Evolutionary conservation across 257 asterid genomes (phyloP), one percentile per base, ranked within the genome.

Genomic region (Ophiorrhiza pumila): DNA sequence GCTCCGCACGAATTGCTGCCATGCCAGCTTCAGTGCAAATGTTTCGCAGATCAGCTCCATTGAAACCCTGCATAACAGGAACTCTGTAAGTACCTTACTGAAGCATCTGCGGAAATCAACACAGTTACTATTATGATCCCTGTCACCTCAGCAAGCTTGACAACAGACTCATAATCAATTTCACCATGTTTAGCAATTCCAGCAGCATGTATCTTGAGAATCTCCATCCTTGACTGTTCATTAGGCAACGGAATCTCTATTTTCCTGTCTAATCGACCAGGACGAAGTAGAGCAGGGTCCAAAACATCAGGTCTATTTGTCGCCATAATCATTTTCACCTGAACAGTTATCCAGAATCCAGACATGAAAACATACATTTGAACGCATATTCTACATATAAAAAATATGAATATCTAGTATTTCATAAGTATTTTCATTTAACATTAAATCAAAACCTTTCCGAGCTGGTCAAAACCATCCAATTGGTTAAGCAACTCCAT

Each of bases 281-380:
- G 98, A 45, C 97, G 92, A 80, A 93, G 97, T 81, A 93, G 97
- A 35, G 98, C 97, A 49, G 98, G 97, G 76, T 93, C 98, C 77
- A 93, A 85, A 50, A 93, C 98, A 84, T 93, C 96, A 0, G 97
- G 97, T 72, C 98, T 85, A 70, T 93, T 91, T 67, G 98, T 91
- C 7, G 98, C 98, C 98, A 93, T 91, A 55, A 93, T 93, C 97
- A 93, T 91, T 82, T 93, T 93, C 23, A 91, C 98, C 98, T 93
- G 88, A 67, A 84, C 0, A 65, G 17, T 57, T 4, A 20, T 41
- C 64, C 12, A 25, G 35, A 37, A 69, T 65, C 31, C 32, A 46
- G 49, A 32, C 7, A 31, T 52, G 34, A 34, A 60, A 34, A 65
- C 4, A 34, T 34, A 59, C 7, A 68, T 7, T 23, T 3, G 47